Evolutionary conservation across 208 protist genomes (phyloP), one percentile per base, ranked within the genome.

Genomic region (Leishmania major): DNA sequence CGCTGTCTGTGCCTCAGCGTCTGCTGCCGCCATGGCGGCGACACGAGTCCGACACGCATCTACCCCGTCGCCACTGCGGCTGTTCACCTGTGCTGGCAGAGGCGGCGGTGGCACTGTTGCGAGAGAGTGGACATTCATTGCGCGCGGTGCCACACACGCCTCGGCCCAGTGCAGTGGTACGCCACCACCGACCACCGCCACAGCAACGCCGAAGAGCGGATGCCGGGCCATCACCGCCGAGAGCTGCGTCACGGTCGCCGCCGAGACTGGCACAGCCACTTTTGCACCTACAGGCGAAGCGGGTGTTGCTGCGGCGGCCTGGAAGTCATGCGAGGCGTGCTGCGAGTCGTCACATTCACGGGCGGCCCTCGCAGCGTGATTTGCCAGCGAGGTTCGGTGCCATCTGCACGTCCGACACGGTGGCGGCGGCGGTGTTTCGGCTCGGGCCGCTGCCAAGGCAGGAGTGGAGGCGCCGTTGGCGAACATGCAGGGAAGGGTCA

Each of bases 161-260:
- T 75, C 83, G 22, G 81, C 89, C 87, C 87, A 90, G 10, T 60
- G 55, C 35, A 86, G 60, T 51, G 73, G 64, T 45, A 92, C 82
- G 0, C 73, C 80, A 6, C 77, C 83, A 69, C 80, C 75, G 70
- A 83, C 78, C 60, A 88, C 82, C 28, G 81, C 85, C 31, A 86
- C 81, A 19, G 87, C 89, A 22, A 87, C 76, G 35, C 89, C 89
- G 72, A 92, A 90, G 28, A 90, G 78, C 28, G 87, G 89, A 57
- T 88, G 83, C 22, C 59, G 71, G 69, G 75, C 28, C 73, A 92
- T 84, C 60, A 78, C 79, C 35, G 35, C 13, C 13, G 69, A 71
- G 49, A 88, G 45, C 31, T 59, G 37, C 17, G 47, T 19, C 28
- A 75, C 35, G 4, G 25, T 53, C 31, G 64, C 47, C n/a, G 70